phyloP scores from a whole-genome alignment of 2,329 filamentous ascomycete genomes.

The Penicillium sp. region DNA sequence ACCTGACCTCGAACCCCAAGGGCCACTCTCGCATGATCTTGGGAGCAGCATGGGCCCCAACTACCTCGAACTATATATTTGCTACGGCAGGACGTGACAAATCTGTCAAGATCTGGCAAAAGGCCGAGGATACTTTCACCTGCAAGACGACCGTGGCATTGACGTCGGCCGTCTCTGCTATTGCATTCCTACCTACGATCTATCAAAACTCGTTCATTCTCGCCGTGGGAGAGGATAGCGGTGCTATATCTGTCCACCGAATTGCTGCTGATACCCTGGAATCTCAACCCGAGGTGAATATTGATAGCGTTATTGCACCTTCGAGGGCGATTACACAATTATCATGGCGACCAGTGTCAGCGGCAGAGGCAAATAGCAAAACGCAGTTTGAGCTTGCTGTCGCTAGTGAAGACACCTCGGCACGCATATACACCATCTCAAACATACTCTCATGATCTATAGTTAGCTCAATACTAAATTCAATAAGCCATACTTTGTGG shows the following conservation, averaged over 20 bases:
- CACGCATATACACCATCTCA: constrained; percentile 44
- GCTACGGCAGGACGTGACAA: constrained; percentile 92
- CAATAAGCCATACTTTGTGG: no score
- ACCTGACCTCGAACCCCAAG: constrained; percentile 72
- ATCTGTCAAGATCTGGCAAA: constrained; percentile 72
- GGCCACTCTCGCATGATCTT: constrained; percentile 93
- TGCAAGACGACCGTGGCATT: constrained; percentile 60
- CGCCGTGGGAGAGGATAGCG: constrained; percentile 54
- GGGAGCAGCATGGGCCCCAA: constrained; percentile 79
- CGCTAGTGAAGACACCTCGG: constrained; percentile 51
- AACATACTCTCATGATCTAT: constrained; percentile 31
- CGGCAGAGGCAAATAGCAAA: constrained; percentile 15
- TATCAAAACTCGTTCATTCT: constrained; percentile 41
- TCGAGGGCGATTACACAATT: constrained; percentile 70
- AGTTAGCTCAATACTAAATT: background rate
- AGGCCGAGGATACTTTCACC: constrained; percentile 49
- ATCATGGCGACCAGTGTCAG: constrained; percentile 64
- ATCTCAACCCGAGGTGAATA: constrained; percentile 31
- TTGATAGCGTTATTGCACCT: constrained; percentile 53
- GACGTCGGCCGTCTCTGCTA: constrained; percentile 68
- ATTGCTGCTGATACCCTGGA: constrained; percentile 39
- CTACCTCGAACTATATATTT: constrained; percentile 59
- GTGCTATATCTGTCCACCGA: constrained; percentile 48
- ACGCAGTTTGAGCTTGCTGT: constrained; percentile 45
- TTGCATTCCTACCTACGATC: constrained; percentile 63